Evolutionary conservation across 2,329 filamentous ascomycete genomes (phyloP).

Genomic region (Westerdykella ornata): DNA sequence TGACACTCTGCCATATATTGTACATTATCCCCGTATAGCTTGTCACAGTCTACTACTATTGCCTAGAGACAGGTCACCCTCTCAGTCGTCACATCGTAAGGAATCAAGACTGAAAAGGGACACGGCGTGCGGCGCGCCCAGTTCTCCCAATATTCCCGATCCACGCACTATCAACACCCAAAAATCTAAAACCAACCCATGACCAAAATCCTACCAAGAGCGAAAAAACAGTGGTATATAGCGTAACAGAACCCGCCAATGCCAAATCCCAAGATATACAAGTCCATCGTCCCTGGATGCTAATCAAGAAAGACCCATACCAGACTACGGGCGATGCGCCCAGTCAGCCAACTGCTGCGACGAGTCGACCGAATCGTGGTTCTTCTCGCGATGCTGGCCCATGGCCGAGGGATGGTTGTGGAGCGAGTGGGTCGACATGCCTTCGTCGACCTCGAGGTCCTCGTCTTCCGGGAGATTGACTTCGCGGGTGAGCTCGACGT

Average conservation of each 20-base stretch:
- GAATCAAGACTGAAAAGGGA: no score
- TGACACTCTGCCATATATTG: no score
- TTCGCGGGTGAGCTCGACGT: conserved; percentile 74
- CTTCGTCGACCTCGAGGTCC: conserved; percentile 21
- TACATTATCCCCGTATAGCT: no score
- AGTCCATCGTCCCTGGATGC: no score
- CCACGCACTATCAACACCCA: no score
- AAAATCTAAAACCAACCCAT: no score
- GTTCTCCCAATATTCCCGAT: no score
- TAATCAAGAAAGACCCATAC: background rate
- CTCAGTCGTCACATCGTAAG: no score
- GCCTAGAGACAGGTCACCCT: no score
- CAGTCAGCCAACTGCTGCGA: conserved; percentile 31
- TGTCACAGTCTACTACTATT: no score
- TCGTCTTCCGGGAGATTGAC: conserved; percentile 45
- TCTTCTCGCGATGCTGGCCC: conserved; percentile 32
- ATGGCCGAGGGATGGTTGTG: conserved; percentile 21
- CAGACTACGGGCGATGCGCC: conserved; percentile 26
- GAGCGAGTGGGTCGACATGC: conserved; percentile 30
- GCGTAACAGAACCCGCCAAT: conserved; percentile 7
- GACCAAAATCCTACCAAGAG: no score
- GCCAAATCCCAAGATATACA: background rate
- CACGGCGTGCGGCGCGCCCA: no score
- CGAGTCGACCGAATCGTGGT: conserved; percentile 33
- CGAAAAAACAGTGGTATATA: conserved; percentile 16